Percentiles rank a stretch among this genome's conserved stretches.
Evolutionary conservation across 768 basidiomycete genomes (phyloP).

Genomic region (Boletus speciosus): DNA sequence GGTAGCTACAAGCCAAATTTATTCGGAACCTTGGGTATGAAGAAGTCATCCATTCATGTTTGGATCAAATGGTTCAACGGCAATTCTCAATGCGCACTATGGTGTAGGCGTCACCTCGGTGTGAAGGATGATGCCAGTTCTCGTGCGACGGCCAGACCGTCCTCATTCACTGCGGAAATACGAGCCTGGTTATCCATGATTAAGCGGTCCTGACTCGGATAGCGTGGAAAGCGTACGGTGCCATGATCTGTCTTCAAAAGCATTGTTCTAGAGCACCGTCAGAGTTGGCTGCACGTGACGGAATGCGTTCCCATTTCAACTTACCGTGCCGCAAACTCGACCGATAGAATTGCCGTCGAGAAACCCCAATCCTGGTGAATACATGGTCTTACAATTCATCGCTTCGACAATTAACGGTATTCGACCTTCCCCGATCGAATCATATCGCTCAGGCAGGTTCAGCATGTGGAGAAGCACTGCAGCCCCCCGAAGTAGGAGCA

Average conservation of each 20-base stretch:
- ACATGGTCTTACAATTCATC: constrained; percentile 58
- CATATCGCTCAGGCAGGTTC: constrained; percentile 74
- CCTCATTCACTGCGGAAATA: constrained; percentile 70
- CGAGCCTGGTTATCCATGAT: constrained; percentile 44
- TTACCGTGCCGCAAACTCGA: constrained; percentile 58
- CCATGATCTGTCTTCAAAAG: constrained; percentile 67
- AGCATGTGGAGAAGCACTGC: constrained; percentile 76
- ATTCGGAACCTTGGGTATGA: background rate
- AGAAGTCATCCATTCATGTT: too few species aligned
- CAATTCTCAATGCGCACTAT: background rate
- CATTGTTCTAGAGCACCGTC: constrained; percentile 53
- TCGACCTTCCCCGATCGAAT: constrained; percentile 43
- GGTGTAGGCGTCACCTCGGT: constrained; percentile 55
- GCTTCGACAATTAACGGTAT: constrained; percentile 67
- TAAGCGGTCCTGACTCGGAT: background rate
- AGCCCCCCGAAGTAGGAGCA: constrained; percentile 86
- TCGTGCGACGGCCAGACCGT: constrained; percentile 75
- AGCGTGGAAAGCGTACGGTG: constrained; percentile 41
- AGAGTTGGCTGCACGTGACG: background rate
- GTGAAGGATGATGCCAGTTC: constrained; percentile 84
- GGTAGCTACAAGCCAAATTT: constrained; percentile 78
- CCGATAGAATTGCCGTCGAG: constrained; percentile 23
- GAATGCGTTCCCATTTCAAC: background rate
- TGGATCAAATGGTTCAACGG: too few species aligned
- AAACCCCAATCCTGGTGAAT: background rate